Conservation (phyloP, 1,139 yeast genomes). For the Protomyces gravidus region DNA sequence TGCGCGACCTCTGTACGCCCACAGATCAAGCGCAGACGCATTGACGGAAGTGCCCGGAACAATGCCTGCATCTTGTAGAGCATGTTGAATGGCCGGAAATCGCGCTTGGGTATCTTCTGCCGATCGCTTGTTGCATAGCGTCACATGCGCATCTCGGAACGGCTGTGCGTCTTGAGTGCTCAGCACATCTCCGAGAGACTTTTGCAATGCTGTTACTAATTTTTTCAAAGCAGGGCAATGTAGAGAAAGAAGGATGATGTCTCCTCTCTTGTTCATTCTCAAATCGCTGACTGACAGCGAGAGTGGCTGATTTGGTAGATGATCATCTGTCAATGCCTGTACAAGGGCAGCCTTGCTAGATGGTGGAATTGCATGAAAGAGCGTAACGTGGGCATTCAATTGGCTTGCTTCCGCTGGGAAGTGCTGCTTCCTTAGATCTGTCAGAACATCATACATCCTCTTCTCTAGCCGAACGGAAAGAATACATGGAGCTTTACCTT, state of each 20-base stretch:
- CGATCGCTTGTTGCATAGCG: conserved; percentile 14
- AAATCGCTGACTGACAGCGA: not conserved
- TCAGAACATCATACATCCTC: not conserved
- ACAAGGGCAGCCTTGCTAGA: not conserved
- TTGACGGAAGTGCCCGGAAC: not conserved
- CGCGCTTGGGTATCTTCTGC: conserved; percentile 8
- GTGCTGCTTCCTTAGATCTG: conserved; percentile 4
- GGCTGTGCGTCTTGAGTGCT: conserved; percentile 13
- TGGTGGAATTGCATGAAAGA: conserved; percentile 14
- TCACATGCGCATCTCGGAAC: conserved; percentile 15
- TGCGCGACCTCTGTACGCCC: conserved; percentile 15
- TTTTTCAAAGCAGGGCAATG: not conserved
- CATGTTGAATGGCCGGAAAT: not conserved
- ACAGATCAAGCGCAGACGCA: conserved; percentile 2
- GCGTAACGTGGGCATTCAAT: conserved; percentile 14
- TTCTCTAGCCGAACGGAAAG: conserved; percentile 11
- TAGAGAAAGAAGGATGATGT: conserved; percentile 8
- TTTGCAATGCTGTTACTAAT: conserved; percentile 7
- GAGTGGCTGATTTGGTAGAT: not conserved
- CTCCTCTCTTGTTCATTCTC: not conserved
- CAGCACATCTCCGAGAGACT: not conserved
- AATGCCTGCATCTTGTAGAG: conserved; percentile 9
- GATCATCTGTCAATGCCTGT: not conserved
- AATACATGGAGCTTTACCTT: conserved; percentile 1
- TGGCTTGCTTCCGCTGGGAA: conserved; percentile 16